Evolutionary conservation across 805 yeast genomes (phyloP), one percentile per base, ranked within the genome.

Genomic region (Starmerella asiatica): DNA sequence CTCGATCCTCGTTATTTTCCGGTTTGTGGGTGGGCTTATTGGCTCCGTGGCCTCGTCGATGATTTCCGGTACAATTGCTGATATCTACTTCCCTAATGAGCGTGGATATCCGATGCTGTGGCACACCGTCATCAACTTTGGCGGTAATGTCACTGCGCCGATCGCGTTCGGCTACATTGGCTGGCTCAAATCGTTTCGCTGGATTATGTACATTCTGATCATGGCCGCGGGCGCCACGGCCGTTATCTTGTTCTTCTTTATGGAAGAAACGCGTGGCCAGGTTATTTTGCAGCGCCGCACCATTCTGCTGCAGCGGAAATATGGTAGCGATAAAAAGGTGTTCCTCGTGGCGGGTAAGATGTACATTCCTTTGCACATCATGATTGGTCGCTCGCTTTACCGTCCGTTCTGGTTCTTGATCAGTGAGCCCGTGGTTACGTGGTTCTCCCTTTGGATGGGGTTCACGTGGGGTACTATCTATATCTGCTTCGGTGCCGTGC

Each of bases 11-110:
- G 58, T 77, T 44, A 70, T 79, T 36, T 72, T 76, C 36, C 67
- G 88, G 43, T 73, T 78, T 48, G 59, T 78, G 45, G 73, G 75
- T 11, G 88, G 88, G 0, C 65, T 79, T 36, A 76, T 76, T 47
- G 84, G 84, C 2, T 75, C 82, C 29, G 78, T 80, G 2, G 79
- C 83, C 30, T 60, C 80, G 47, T 71, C 77, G 41, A 79, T 79
- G 27, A 81, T 83, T 5, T 83, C 84, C 20, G 91, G 88, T 15
- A 68, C 79, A 0, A 61, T 80, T 28, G 74, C 82, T 7, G 93
- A 80, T 56, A 64, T 79, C 36, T 80, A 75, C 62, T 61, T 61
- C 20, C 73, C 73, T 43, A 56, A 64, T 33, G 67, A 72, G 34
- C 71, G 82, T 39, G 81, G 81, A 26, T 59, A 68, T 9, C 85